Conservation (phyloP, 495 filamentous ascomycete genomes). For the Antarctomyces pellizariae region DNA sequence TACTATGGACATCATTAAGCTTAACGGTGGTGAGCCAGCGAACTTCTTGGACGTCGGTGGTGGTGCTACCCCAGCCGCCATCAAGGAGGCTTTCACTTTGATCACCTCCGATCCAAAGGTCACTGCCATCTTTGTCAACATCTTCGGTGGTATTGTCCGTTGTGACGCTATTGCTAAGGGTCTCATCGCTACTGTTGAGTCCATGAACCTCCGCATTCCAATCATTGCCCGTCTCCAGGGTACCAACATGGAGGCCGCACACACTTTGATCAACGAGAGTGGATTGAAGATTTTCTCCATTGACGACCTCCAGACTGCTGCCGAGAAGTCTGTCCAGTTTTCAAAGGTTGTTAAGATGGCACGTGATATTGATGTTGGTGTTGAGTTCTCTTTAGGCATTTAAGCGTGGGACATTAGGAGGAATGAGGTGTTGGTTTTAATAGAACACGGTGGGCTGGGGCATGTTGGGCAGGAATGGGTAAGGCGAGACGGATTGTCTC, state of each 20-base stretch:
- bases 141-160: slow-evolving; percentile 95
- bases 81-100: slow-evolving; percentile 90
- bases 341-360: slow-evolving; percentile 96
- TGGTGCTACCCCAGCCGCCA: slow-evolving; percentile 87
- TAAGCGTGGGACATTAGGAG: slow-evolving; percentile 32
- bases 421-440: no score
- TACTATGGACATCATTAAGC: slow-evolving; percentile 99
- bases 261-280: slow-evolving; percentile 89
- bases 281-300: slow-evolving; percentile 99
- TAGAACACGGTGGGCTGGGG: no score
- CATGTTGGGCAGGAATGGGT: no score
- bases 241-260: slow-evolving; percentile 93
- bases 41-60: slow-evolving; percentile 99
- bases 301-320: slow-evolving; percentile 89
- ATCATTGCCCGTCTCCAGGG: slow-evolving; percentile 93
- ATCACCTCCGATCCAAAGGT: slow-evolving; percentile 98
- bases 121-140: slow-evolving; percentile 97
- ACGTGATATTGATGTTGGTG: slow-evolving; percentile 90
- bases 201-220: slow-evolving; percentile 84
- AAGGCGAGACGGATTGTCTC: no score
- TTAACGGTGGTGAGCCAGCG: slow-evolving; percentile 85
- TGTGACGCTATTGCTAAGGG: slow-evolving; percentile 96
- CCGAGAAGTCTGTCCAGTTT: slow-evolving; percentile 96
- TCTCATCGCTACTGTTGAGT: slow-evolving; percentile 77
- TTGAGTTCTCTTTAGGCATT: slow-evolving; percentile 92